Evolutionary conservation across 148 eudicot species (phyloP), one percentile per base, ranked within the genome.

Genomic region (Diospyros kaki): DNA sequence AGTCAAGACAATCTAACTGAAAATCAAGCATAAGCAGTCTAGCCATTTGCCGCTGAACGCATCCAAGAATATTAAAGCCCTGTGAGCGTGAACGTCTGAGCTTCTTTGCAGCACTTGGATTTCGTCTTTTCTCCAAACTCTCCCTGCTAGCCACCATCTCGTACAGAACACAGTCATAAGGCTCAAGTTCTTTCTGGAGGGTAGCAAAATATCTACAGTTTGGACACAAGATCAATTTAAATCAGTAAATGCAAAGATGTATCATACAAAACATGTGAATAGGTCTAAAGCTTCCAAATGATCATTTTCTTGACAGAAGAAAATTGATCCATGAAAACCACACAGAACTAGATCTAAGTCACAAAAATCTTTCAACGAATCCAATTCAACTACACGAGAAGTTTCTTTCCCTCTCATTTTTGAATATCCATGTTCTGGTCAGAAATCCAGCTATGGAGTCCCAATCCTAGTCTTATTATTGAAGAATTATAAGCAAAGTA

Each of bases 111-210:
- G 89, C 80, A 58, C 56, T 82, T 66, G 83, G 78, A 65, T 78
- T 83, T 82, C 82, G 86, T 84, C 93, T 85, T 56, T 79, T 86
- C 64, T 91, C 96, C 78, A 96, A 86, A 82, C 90, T 87, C 77
- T 93, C 97, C 86, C 84, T 88, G 80, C 94, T 87, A 76, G 98
- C 83, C 75, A 96, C 97, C 98, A 96, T 93, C 91, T 96, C 99
- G 76, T 90, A 96, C 64, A 96, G 99, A 69, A 96, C 97, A 81
- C 97, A 93, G 78, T 96, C 98, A 82, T 96, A 96, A 9, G 72
- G 28, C 66, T 89, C 93, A 68, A 96, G 97, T 79, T 87, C 89
- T 77, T 93, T 88, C 78, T 96, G 99, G 73, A 96, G 89, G 45
- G 83, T 86, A 17, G 69, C 78, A 82, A 96, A 96, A 86, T 96